These are phyloP conservation scores for Cyclotella choctawhatcheeana DNA, from an alignment of 108 stramenopile species.

Conservation along the genomic window DNA sequence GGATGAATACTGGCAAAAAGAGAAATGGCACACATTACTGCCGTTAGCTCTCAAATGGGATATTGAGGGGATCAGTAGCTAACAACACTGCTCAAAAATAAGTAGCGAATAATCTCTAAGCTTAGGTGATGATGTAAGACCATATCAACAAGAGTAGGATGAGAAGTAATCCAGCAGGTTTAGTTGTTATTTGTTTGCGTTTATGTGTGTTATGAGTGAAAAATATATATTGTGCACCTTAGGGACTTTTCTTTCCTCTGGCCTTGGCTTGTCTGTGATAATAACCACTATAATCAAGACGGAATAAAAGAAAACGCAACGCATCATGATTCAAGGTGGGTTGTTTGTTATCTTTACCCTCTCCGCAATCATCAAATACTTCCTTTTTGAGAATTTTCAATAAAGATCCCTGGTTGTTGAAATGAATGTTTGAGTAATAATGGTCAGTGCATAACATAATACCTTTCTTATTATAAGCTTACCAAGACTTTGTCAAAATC, in stretches of 20 bases:
- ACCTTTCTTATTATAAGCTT: too few relatives aligned
- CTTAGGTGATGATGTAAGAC: too few relatives aligned
- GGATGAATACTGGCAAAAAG: constrained; percentile 95
- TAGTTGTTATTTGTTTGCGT: too few relatives aligned
- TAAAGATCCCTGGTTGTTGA: constrained; percentile 50
- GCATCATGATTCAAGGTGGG: constrained; percentile 57
- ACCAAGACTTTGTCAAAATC: constrained; percentile 69
- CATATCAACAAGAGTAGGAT: too few relatives aligned
- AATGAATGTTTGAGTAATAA: too few relatives aligned
- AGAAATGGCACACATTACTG: constrained; percentile 84
- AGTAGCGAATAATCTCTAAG: too few relatives aligned
- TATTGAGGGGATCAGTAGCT: background rate
- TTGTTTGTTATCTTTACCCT: constrained; percentile 16
- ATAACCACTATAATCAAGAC: constrained; percentile 84
- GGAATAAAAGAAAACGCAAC: constrained; percentile 77
- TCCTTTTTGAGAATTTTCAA: constrained; percentile 59
- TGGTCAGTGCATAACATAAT: too few relatives aligned
- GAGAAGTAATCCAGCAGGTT: too few relatives aligned
- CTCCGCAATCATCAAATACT: constrained; percentile 48
- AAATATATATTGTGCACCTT: too few relatives aligned
- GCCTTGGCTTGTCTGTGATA: constrained; percentile 56
- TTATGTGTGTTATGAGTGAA: too few relatives aligned
- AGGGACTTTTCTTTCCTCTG: background rate
- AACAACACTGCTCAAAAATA: too few relatives aligned
- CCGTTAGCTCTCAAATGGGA: too few relatives aligned